Base-by-base conservation (phyloP, 768 basidiomycete species). In the Leccinum subgranulosum region DNA sequence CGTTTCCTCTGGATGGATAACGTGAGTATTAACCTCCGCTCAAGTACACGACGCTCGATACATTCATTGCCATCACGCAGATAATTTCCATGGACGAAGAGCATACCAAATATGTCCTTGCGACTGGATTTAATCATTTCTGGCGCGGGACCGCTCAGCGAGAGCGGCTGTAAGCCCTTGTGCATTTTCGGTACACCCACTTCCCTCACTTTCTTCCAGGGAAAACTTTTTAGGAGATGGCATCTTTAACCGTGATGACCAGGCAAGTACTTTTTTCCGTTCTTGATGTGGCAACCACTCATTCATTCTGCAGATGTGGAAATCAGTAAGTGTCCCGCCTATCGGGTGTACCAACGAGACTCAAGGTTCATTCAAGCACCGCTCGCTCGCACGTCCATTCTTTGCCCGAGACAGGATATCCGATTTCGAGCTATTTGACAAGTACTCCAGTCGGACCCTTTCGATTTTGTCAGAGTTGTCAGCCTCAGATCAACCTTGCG, bases 171-270 rank as follows among this genome's bases (percentile, higher is more conserved):
- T 87, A 57, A 59, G 85, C 71, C 17, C 14, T 36, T 19, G 2
- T 36, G 1, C 48, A 28, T 14, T 43, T 49, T 29, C n/a, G 14
- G 28, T n/a, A 9, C 41, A 36, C 8, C 23, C 47, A 14, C 25
- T 21, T 60, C 51, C 27, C 65, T 66, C 54, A 68, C 41, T 1
- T 43, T 55, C 21, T 55, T 31, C 0, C 61, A 77, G 76, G 62
- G 76, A 78, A 57, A 66, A 36, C 48, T 85, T 88, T 66, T 75
- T 90, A n/a, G 89, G 89, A 4, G 76, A 81, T 60, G 87, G 88
- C 2, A 89, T 91, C 39, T 91, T 91, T 70, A 89, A 89, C 61
- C 79, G 87, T 15, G 88, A 89, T 68, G 88, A 86, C 63, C 82
- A 85, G 71, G 84, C 84, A 66, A 72, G 76, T 60, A 48, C 19